Base-by-base conservation (phyloP, 2,329 filamentous ascomycete genomes). In the Penicillium sp. region DNA sequence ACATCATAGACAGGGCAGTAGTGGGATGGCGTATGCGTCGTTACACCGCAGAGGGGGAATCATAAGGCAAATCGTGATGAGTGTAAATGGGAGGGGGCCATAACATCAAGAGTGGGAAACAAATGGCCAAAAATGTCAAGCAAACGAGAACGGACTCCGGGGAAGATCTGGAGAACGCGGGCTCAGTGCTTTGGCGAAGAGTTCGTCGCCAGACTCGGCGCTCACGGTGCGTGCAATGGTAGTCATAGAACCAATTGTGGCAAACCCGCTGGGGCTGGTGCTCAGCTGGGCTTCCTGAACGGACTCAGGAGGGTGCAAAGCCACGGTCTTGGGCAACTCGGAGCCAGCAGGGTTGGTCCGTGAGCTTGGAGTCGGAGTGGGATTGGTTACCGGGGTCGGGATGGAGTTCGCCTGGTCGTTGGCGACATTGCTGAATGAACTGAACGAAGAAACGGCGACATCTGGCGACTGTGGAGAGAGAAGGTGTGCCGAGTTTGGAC, bases 141-240 rank as follows among this genome's bases (percentile, higher is more conserved):
- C 75, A 72, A 88, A 85, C 3, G 84, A 85, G 71, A 96, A 97
- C 0, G 92, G 92, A 71, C 90, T 93, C 67, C 88, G 90, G 55
- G 88, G 87, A 82, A 95, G 92, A 67, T 96, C 92, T 0, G 92
- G 92, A 69, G 90, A 93, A 53, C 92, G 83, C 1, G 92, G 92
- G 69, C 90, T 94, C 78, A 96, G 86, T 1, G 91, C 92, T 54
- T 96, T 83, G 0, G 92, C 92, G 71, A 97, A 97, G 2, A 96
- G 81, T 42, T 90, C 93, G 59, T 96, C 92, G 65, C 92, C 89
- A 0, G 83, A 84, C 42, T 88, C 86, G 5, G 67, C 62, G 74
- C 61, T 75, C 51, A 59, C 65, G 39, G 59, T 78, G 73, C 60
- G 70, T 17, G 73, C 65, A n/a, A 76, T 22, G 6, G 41, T 45